These are phyloP conservation scores for Penicillium frequentans DNA, from an alignment of 2,329 filamentous ascomycete species.

Conservation along the genomic window DNA sequence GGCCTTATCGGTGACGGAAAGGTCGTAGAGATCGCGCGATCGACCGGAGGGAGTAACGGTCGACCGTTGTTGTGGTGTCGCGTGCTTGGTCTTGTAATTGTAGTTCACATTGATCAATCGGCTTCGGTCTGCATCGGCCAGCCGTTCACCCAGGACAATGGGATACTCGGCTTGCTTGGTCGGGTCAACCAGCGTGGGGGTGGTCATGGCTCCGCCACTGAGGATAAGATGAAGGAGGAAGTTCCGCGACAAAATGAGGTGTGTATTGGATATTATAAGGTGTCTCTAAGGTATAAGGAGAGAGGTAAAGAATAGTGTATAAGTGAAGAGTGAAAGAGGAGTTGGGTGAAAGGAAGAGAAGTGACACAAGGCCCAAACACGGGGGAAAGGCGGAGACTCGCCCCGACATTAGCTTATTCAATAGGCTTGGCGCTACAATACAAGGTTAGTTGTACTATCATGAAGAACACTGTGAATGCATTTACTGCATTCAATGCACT, in stretches of 20 bases:
- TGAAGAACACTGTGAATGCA: not conserved
- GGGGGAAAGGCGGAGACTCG: slow-evolving; percentile 21
- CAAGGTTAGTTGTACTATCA: not conserved
- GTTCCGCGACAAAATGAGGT: not conserved
- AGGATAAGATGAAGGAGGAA: not conserved
- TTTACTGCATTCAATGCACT: slow-evolving; percentile 12
- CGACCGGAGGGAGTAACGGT: slow-evolving; percentile 35
- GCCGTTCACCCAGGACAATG: slow-evolving; percentile 45
- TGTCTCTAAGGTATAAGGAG: not conserved
- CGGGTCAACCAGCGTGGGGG: slow-evolving; percentile 42
- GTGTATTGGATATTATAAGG: not conserved
- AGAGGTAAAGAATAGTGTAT: not conserved
- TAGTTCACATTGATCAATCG: slow-evolving; percentile 45
- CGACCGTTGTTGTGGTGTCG: slow-evolving; percentile 39
- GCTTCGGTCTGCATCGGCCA: slow-evolving; percentile 31
- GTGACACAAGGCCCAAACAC: slow-evolving; percentile 11
- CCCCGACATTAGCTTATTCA: not conserved
- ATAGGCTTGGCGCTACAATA: slow-evolving; percentile 1
- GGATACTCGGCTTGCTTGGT: slow-evolving; percentile 49
- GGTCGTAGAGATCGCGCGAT: slow-evolving; percentile 40
- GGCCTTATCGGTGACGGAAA: slow-evolving; percentile 44
- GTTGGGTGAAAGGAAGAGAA: slow-evolving; percentile 5
- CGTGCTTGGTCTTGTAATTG: slow-evolving; percentile 47
- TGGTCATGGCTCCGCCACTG: slow-evolving; percentile 28
- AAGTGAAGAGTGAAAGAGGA: not conserved